Conservation (phyloP, 257 asterid genomes). For the Nicotiana benthamiana region DNA sequence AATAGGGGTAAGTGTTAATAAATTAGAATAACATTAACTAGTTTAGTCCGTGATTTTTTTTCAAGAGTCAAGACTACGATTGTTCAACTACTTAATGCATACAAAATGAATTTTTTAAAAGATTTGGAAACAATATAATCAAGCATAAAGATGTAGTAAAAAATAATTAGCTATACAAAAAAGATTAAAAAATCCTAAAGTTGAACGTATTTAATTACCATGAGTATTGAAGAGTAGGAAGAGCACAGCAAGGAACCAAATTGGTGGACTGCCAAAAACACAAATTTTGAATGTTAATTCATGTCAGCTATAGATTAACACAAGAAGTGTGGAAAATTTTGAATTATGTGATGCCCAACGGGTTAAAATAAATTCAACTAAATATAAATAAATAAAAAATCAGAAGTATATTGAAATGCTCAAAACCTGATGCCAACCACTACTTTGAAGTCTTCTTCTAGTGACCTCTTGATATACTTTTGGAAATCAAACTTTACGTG, state of each 20-base stretch:
- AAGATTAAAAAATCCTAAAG: too few relatives aligned
- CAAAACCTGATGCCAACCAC: conserved; percentile 89
- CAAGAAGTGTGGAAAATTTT: neutral
- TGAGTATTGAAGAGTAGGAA: conserved; percentile 86
- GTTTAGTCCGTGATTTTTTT: neutral
- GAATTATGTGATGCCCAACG: neutral
- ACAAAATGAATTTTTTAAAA: too few relatives aligned
- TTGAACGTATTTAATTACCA: conserved; percentile 18
- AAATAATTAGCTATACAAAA: too few relatives aligned
- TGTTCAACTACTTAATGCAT: too few relatives aligned
- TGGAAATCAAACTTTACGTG: conserved; percentile 65
- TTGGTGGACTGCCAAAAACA: conserved; percentile 56
- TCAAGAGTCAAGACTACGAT: too few relatives aligned
- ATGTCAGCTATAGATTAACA: neutral
- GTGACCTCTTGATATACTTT: conserved; percentile 71
- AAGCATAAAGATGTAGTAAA: neutral
- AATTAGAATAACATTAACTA: too few relatives aligned
- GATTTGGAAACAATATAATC: neutral
- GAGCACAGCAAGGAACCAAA: conserved; percentile 72
- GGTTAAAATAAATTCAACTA: neutral
- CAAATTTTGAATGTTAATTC: neutral
- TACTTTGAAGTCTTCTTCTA: conserved; percentile 96
- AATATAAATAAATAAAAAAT: neutral
- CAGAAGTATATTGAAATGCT: neutral
- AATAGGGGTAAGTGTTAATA: too few relatives aligned